A percentile compares a stretch with the other conserved stretches of the same genome.
phyloP scores from a whole-genome alignment of 2,329 filamentous ascomycete genomes.

The Ophiostoma montium region DNA sequence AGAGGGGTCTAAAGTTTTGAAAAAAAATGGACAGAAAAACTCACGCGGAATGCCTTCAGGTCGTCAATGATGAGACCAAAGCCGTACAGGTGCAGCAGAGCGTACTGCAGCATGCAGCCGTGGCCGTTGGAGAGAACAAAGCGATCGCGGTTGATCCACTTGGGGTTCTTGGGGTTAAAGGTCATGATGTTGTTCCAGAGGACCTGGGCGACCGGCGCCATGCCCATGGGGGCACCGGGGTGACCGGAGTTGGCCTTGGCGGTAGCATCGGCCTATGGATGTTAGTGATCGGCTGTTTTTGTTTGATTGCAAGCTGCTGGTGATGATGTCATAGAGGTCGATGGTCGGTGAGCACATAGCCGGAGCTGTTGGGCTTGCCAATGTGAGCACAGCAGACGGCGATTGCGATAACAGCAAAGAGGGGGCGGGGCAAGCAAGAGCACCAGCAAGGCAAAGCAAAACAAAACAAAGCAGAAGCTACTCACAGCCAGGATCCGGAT shows the following conservation, averaged over 20 bases:
- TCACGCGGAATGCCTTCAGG: conserved; percentile 89
- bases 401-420: neutral
- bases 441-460: neutral
- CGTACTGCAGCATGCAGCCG: conserved; percentile 99
- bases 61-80: conserved; percentile 79
- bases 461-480: conserved; percentile 17
- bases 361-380: too few species aligned
- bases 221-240: conserved; percentile 93
- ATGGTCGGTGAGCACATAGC: too few species aligned
- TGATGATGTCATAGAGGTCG: conserved; percentile 7
- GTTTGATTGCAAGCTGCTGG: neutral
- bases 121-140: conserved; percentile 99
- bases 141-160: conserved; percentile 93
- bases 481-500: conserved; percentile 92
- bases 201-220: conserved; percentile 93
- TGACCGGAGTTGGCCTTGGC: conserved; percentile 93
- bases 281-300: conserved; percentile 3
- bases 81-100: conserved; percentile 91
- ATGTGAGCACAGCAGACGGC: too few species aligned
- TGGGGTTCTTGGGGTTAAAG: conserved; percentile 98
- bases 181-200: conserved; percentile 98
- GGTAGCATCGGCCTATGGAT: conserved; percentile 82
- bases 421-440: conserved; percentile 12
- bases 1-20: neutral
- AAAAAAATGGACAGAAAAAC: conserved; percentile 24